Percentiles rank a stretch among this genome's conserved stretches.
These are phyloP conservation scores for Tricholoma saponaceum DNA, from an alignment of 768 basidiomycete genomes.

Conservation along the genomic window DNA sequence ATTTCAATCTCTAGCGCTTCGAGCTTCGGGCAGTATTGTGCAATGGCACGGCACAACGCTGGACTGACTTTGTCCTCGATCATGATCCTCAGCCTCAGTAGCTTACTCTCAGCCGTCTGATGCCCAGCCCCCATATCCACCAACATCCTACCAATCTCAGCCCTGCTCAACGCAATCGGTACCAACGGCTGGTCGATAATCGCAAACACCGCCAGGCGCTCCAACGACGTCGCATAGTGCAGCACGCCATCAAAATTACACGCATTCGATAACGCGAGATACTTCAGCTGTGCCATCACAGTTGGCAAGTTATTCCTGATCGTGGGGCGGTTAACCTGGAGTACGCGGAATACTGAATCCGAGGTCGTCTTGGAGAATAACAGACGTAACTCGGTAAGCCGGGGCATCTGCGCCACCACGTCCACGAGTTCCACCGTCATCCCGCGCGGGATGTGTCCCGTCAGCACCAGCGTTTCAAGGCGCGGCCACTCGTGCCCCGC, in stretches of 20 bases:
- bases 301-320: constrained; percentile 16
- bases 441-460: constrained; percentile 32
- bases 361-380: constrained; percentile 28
- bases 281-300: constrained; percentile 26
- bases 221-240: constrained; percentile 24
- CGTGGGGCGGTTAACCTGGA: constrained; percentile 17
- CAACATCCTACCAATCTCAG: constrained; percentile 29
- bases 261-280: constrained; percentile 35
- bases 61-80: constrained; percentile 36
- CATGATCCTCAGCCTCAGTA: constrained; percentile 33
- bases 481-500: constrained; percentile 29
- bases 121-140: constrained; percentile 23
- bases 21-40: constrained; percentile 28
- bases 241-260: constrained; percentile 28
- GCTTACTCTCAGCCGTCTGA: constrained; percentile 4
- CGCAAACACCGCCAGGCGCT: constrained; percentile 31
- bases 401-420: constrained; percentile 32
- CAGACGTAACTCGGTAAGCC: constrained; percentile 27
- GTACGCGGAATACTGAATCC: constrained; percentile 23
- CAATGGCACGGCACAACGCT: constrained; percentile 27
- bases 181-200: constrained; percentile 33
- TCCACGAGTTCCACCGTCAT: constrained; percentile 24
- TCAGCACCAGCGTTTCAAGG: constrained; percentile 34
- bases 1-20: constrained; percentile 38
- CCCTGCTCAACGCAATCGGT: constrained; percentile 30